These are phyloP conservation scores for Xanthoparmelia taractica DNA, from an alignment of 495 filamentous ascomycete genomes.

Conservation along the genomic window DNA sequence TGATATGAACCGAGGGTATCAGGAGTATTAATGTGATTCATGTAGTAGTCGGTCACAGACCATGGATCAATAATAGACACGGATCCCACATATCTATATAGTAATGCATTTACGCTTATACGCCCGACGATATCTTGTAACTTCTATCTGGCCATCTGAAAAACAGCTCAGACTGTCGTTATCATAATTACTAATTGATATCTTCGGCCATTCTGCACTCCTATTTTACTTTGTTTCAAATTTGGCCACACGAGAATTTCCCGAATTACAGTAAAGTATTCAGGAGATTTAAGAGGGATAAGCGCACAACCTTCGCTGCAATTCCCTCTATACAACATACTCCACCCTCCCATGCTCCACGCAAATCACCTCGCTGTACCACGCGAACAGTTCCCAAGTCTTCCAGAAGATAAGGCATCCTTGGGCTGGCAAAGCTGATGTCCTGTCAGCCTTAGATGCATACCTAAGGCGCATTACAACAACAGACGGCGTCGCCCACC, in stretches of 20 bases:
- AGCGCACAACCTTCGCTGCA: neutral
- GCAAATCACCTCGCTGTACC: too few relatives aligned
- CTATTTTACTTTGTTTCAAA: neutral
- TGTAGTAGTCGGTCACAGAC: neutral
- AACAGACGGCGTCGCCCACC: neutral
- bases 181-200: constrained; percentile 8
- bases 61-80: neutral
- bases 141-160: neutral
- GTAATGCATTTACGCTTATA: neutral
- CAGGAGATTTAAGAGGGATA: neutral
- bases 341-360: too few relatives aligned
- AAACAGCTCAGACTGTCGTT: neutral
- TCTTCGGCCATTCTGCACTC: neutral
- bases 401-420: neutral
- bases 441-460: constrained; percentile 10
- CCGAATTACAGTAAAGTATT: neutral
- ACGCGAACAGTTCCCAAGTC: neutral
- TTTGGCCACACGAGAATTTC: neutral
- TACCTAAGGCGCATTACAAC: constrained; percentile 1
- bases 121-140: neutral
- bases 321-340: neutral
- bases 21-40: neutral
- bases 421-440: constrained; percentile 3
- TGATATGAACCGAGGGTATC: constrained; percentile 8
- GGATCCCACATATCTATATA: neutral